These are phyloP conservation scores for Ligustrum vulgare DNA, from an alignment of 257 asterid species.

Conservation along the genomic window DNA sequence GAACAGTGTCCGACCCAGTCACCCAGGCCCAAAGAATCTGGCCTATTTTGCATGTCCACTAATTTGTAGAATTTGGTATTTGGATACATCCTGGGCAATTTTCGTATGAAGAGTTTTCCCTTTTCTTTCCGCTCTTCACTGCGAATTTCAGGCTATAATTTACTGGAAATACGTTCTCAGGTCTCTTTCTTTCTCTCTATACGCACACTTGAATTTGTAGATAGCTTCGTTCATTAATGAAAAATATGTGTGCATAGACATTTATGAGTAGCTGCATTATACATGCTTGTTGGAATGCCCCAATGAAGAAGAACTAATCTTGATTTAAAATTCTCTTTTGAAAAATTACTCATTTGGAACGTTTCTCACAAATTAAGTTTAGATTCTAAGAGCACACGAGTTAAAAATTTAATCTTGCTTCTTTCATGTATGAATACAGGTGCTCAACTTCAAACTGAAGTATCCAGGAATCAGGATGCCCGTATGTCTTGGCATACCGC, in stretches of 20 bases:
- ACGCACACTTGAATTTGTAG: background rate
- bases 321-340: background rate
- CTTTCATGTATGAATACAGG: conserved; percentile 35
- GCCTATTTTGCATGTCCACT: background rate
- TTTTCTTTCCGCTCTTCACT: background rate
- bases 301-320: background rate
- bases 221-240: background rate
- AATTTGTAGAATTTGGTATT: background rate
- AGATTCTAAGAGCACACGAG: background rate
- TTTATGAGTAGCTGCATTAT: conserved; percentile 17
- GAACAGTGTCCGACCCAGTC: background rate
- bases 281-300: conserved; percentile 20
- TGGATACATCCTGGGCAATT: too few relatives aligned
- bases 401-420: conserved; percentile 5
- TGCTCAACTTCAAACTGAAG: conserved; percentile 27
- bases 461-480: conserved; percentile 22
- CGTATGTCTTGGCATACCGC: conserved; percentile 33
- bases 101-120: too few relatives aligned
- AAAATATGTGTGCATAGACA: background rate
- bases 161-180: conserved; percentile 26
- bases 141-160: too few relatives aligned
- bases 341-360: too few relatives aligned
- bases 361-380: background rate
- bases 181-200: conserved; percentile 17
- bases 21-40: background rate